Conservation (phyloP, 2,329 filamentous ascomycete genomes). For the Hirsutella minnesotensis region DNA sequence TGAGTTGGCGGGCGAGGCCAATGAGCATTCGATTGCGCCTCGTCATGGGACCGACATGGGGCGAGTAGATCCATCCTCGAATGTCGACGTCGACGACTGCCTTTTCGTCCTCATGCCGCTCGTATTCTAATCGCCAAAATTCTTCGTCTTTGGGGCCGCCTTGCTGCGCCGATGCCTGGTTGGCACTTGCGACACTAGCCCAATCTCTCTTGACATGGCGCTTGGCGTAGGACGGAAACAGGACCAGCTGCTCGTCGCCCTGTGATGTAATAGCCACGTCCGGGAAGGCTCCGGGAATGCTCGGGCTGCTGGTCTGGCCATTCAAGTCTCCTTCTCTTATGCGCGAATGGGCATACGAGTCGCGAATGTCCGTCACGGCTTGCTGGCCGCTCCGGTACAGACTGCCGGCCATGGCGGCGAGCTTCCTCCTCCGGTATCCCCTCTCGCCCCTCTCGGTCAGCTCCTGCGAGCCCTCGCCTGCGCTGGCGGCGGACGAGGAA, state of each 20-base stretch:
- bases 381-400: slow-evolving; percentile 44
- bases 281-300: slow-evolving; percentile 67
- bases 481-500: slow-evolving; percentile 57
- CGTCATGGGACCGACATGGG: slow-evolving; percentile 72
- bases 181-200: slow-evolving; percentile 13
- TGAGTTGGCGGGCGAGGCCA: slow-evolving; percentile 75
- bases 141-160: slow-evolving; percentile 45
- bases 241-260: slow-evolving; percentile 81
- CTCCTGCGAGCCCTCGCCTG: no score
- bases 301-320: slow-evolving; percentile 16
- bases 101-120: slow-evolving; percentile 66
- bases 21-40: slow-evolving; percentile 79
- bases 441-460: slow-evolving; percentile 39
- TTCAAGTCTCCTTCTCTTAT: slow-evolving; percentile 18
- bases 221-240: slow-evolving; percentile 91
- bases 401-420: slow-evolving; percentile 52
- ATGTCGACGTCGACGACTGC: slow-evolving; percentile 91
- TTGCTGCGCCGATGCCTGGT: slow-evolving; percentile 17
- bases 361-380: slow-evolving; percentile 46
- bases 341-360: slow-evolving; percentile 45
- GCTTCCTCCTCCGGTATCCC: slow-evolving; percentile 64
- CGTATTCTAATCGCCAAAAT: slow-evolving; percentile 71
- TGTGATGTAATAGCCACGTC: slow-evolving; percentile 70
- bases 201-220: slow-evolving; percentile 46
- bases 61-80: slow-evolving; percentile 87